Evolutionary conservation across 164 flowering plant genomes (phyloP), one percentile per base, ranked within the genome.

Genomic region (Umbellularia californica): DNA sequence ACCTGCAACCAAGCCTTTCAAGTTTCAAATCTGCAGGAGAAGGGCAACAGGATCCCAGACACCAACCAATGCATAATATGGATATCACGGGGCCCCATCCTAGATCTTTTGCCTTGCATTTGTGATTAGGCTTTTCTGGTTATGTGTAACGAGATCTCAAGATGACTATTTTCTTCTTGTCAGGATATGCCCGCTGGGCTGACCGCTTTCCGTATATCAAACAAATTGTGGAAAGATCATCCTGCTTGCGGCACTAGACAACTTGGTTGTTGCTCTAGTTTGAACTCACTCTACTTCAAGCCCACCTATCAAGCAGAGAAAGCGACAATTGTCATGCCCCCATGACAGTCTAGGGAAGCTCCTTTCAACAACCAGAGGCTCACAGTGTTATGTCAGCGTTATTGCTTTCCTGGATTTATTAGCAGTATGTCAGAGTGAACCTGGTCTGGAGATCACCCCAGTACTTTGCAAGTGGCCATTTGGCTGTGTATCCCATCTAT

Each of bases 111-210:
- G 63, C n/a, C 19, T 6, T 35, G 19, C 19, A 58, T 3, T 58
- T 58, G 19, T 58, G 15, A 58, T 15, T 22, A 7, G 25, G 28
- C 25, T 64, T n/a, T 7, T 24, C 15, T 64, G 25, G 14, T 6
- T 65, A 35, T 35, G 47, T 35, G 47, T 35, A 35, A 35, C 10
- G 47, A 35, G 10, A 6, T 35, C 47, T 35, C 47, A 35, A 35
- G 7, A 35, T 35, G 10, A 35, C 47, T 6, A 7, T 35, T 74
- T 60, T 6, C 51, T 20, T 66, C 41, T n/a, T 13, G 81, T 76
- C 90, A 90, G 95, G 90, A 74, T 90, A 81, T 76, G 85, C 88
- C 67, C 79, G 88, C 68, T 93, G 96, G 96, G 86, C 89, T 19
- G 72, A 80, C 74, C 87, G 90, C 28, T 93, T 85, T 72, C 96